phyloP scores from a whole-genome alignment of 2,329 filamentous ascomycete species.

The Achaetomium macrosporum region DNA sequence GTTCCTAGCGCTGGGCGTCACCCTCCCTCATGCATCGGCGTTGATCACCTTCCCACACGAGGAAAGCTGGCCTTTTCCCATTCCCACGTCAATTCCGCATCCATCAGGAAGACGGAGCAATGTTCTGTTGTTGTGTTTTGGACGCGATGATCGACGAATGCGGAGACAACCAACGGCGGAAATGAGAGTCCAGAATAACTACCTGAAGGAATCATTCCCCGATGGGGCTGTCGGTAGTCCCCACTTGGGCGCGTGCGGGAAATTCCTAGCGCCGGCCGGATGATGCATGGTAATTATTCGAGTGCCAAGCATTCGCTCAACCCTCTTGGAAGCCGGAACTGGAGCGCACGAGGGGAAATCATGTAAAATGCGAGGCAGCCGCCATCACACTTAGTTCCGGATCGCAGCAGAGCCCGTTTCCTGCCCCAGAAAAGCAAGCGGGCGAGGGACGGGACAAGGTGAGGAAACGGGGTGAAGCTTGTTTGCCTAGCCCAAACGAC shows the following conservation, averaged over 20 bases:
- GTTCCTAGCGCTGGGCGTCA: conserved; percentile 17
- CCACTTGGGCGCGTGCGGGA: not conserved
- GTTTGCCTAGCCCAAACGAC: conserved; percentile 6
- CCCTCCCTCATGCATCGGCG: conserved; percentile 1
- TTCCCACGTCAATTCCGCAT: not conserved
- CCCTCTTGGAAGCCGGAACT: not conserved
- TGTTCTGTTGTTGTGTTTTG: not conserved
- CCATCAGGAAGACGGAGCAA: no score
- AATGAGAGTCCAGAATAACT: not conserved
- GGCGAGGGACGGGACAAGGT: not conserved
- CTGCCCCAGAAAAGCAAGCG: not conserved
- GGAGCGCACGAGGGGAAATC: not conserved
- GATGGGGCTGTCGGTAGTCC: not conserved
- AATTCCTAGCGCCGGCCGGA: not conserved
- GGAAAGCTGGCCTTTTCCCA: no score
- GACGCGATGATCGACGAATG: not conserved
- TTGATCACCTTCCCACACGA: conserved; percentile 3
- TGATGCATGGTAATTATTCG: not conserved
- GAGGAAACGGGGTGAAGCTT: conserved; percentile 3
- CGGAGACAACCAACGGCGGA: not conserved
- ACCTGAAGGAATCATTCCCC: not conserved
- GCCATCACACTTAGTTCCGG: not conserved
- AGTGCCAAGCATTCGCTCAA: no score
- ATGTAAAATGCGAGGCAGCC: not conserved
- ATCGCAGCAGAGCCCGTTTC: not conserved